phyloP scores from a whole-genome alignment of 2,329 filamentous ascomycete genomes.

The Paecilomyces sp. region DNA sequence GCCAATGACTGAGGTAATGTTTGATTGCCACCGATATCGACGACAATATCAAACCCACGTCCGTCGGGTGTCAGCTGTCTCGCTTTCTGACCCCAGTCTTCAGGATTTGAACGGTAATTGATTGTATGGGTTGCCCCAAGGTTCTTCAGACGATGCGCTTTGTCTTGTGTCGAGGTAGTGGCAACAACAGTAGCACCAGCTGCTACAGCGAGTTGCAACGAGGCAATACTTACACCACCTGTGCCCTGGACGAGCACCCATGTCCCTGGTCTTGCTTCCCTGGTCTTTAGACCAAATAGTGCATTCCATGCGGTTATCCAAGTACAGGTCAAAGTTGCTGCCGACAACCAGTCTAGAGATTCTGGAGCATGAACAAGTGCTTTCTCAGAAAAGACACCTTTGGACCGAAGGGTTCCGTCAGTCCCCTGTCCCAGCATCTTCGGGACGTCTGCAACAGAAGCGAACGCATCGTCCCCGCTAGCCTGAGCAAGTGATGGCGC shows the following conservation, averaged over 20 bases:
- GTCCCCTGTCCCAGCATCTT: slow-evolving; percentile 35
- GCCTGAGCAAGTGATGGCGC: neutral
- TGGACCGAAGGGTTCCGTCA: slow-evolving; percentile 43
- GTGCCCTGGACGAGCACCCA: slow-evolving; percentile 48
- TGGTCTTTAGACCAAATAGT: slow-evolving; percentile 42
- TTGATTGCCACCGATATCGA: slow-evolving; percentile 35
- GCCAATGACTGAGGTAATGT: slow-evolving; percentile 37
- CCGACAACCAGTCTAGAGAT: slow-evolving; percentile 42
- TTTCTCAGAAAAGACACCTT: slow-evolving; percentile 41
- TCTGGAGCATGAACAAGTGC: slow-evolving; percentile 41
- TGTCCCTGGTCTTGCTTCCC: slow-evolving; percentile 28
- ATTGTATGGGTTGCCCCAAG: slow-evolving; percentile 36
- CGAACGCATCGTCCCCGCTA: no score
- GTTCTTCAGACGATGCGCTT: slow-evolving; percentile 45
- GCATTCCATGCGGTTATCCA: slow-evolving; percentile 47
- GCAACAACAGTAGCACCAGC: slow-evolving; percentile 52
- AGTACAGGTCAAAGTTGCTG: slow-evolving; percentile 41
- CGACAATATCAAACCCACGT: slow-evolving; percentile 32
- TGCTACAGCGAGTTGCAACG: slow-evolving; percentile 40
- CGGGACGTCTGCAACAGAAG: neutral
- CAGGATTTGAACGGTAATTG: slow-evolving; percentile 36
- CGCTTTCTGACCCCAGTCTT: slow-evolving; percentile 33
- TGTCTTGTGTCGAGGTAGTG: slow-evolving; percentile 47
- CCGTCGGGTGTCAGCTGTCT: slow-evolving; percentile 28
- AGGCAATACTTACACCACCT: slow-evolving; percentile 47